Conservation (phyloP, 1,284 basidiomycete genomes). For the Chondrostereum purpureum region DNA sequence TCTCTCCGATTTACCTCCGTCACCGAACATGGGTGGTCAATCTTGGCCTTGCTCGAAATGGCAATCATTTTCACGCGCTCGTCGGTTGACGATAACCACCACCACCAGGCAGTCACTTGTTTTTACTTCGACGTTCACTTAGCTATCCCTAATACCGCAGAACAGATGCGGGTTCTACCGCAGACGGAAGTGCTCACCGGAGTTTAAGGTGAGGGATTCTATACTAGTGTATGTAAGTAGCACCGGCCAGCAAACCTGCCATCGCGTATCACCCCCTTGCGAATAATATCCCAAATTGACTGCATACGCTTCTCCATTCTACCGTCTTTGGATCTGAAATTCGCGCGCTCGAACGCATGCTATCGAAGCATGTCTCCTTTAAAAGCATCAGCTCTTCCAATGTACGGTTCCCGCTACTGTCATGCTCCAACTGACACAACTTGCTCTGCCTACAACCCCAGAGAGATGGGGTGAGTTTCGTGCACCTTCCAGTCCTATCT, state of each 20-base stretch:
- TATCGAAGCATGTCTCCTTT: not conserved
- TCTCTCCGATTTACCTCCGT: not conserved
- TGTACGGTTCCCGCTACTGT: not conserved
- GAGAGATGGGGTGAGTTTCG: not conserved
- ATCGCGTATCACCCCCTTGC: not conserved
- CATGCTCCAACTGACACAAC: not conserved
- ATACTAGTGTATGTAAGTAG: not conserved
- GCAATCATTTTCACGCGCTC: slow-evolving; percentile 31
- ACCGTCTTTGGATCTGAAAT: not conserved
- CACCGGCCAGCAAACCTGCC: not conserved
- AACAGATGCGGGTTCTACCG: slow-evolving; percentile 8
- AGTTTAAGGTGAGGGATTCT: too few species aligned
- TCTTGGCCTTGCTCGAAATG: slow-evolving; percentile 19
- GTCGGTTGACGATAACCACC: slow-evolving; percentile 21
- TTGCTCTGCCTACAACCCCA: too few species aligned
- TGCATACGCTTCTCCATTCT: not conserved
- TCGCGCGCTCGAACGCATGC: not conserved
- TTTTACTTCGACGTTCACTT: slow-evolving; percentile 3
- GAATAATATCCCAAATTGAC: too few species aligned
- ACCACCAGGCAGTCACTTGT: slow-evolving; percentile 20
- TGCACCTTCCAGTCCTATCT: too few species aligned
- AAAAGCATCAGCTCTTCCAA: not conserved
- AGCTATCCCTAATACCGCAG: not conserved
- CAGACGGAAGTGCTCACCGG: too few species aligned
- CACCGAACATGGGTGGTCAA: slow-evolving; percentile 7